Evolutionary conservation across 805 yeast genomes (phyloP).

Genomic region (Saturnispora kantuleensis): DNA sequence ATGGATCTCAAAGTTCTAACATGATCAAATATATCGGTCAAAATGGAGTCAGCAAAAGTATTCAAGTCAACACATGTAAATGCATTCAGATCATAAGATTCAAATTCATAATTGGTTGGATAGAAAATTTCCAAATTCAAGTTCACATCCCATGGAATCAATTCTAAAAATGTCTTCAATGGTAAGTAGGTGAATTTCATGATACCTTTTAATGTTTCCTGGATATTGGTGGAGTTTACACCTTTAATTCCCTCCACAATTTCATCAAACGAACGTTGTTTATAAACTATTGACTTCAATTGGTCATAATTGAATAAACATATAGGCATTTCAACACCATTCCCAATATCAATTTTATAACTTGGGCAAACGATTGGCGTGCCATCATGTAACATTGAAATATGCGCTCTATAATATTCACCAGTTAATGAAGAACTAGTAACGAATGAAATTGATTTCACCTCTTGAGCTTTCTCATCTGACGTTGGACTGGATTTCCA

Average conservation of each 20-base stretch:
- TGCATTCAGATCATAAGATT: slow-evolving; percentile 21
- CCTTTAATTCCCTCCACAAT: slow-evolving; percentile 14
- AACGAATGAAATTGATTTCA: slow-evolving; percentile 52
- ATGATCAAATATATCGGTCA: slow-evolving; percentile 67
- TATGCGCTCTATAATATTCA: slow-evolving; percentile 57
- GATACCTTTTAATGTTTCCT: slow-evolving; percentile 31
- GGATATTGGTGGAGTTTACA: slow-evolving; percentile 15
- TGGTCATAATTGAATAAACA: slow-evolving; percentile 47
- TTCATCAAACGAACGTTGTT: slow-evolving; percentile 10
- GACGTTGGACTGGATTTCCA: slow-evolving; percentile 80
- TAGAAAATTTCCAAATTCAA: slow-evolving; percentile 66
- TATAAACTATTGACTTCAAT: slow-evolving; percentile 22
- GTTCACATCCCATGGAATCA: slow-evolving; percentile 50
- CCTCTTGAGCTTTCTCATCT: slow-evolving; percentile 13
- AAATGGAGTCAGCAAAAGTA: slow-evolving; percentile 62
- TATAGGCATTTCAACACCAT: slow-evolving; percentile 47
- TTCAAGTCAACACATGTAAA: slow-evolving; percentile 38
- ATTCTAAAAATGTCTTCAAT: slow-evolving; percentile 45
- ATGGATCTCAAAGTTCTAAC: slow-evolving; percentile 41
- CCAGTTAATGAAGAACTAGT: slow-evolving; percentile 89
- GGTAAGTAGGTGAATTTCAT: slow-evolving; percentile 45
- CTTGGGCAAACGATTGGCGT: slow-evolving; percentile 76
- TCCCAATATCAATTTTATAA: slow-evolving; percentile 38
- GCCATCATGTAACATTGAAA: slow-evolving; percentile 71
- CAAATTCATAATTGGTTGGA: slow-evolving; percentile 45